These are phyloP conservation scores for Hypomontagnella submonticulosa DNA, from an alignment of 495 filamentous ascomycete species.

Conservation along the genomic window DNA sequence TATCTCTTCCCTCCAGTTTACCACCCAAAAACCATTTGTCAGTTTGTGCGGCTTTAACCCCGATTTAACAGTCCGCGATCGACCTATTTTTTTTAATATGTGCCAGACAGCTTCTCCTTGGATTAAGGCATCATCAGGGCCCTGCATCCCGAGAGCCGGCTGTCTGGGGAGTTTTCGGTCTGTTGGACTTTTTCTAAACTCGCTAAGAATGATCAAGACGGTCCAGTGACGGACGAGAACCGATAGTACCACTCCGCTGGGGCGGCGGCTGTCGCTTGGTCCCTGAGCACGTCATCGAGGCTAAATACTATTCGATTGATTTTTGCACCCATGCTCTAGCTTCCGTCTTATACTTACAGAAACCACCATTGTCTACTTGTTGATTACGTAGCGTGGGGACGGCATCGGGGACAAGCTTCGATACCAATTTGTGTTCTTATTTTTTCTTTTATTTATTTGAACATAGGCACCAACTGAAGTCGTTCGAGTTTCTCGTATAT, in stretches of 20 bases:
- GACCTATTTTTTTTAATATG: constrained; percentile 3
- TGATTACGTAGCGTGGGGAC: constrained; percentile 30
- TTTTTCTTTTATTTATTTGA: neutral
- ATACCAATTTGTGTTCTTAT: neutral
- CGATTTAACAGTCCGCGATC: constrained; percentile 5
- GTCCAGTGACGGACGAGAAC: constrained; percentile 37
- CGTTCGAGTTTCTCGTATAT: constrained; percentile 3
- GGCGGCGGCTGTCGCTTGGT: constrained; percentile 42
- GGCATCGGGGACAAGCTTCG: constrained; percentile 9
- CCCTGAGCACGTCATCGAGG: constrained; percentile 60
- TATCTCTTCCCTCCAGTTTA: neutral
- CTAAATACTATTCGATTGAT: constrained; percentile 47
- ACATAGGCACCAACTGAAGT: neutral
- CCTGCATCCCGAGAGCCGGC: constrained; percentile 38
- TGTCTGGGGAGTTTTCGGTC: constrained; percentile 4
- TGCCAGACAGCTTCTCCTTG: constrained; percentile 3
- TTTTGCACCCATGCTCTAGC: constrained; percentile 29
- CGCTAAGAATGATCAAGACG: constrained; percentile 11
- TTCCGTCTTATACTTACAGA: constrained; percentile 14
- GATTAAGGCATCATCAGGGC: constrained; percentile 40
- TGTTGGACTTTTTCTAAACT: constrained; percentile 8
- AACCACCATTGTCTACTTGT: constrained; percentile 5
- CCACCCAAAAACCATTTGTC: constrained; percentile 1
- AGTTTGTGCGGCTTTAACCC: neutral
- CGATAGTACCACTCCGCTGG: constrained; percentile 15